These are phyloP conservation scores for Amaranthus cruentus DNA, from an alignment of 148 eudicot species.

Conservation along the genomic window DNA sequence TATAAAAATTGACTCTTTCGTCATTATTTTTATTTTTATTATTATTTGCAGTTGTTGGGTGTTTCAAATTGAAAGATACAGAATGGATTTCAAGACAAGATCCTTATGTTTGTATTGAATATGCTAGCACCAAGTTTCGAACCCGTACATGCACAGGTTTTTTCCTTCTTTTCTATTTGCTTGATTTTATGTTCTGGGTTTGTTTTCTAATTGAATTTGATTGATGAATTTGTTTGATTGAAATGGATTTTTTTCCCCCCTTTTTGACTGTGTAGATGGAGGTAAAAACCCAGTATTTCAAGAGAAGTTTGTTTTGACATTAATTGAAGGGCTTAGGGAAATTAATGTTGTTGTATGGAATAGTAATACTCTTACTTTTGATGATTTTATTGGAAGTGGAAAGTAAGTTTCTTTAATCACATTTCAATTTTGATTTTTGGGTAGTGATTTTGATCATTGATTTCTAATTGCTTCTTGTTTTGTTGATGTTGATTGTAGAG, in stretches of 20 bases:
- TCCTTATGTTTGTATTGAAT: slow-evolving; percentile 81
- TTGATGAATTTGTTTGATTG: background rate
- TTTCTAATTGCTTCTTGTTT: slow-evolving; percentile 9
- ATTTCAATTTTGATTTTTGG: background rate
- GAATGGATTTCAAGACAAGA: slow-evolving; percentile 89
- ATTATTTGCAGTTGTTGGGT: slow-evolving; percentile 51
- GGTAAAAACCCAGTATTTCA: slow-evolving; percentile 87
- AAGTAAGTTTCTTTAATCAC: slow-evolving; percentile 40
- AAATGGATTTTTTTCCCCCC: slow-evolving; percentile 3
- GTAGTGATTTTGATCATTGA: slow-evolving; percentile 6
- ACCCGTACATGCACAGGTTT: slow-evolving; percentile 82
- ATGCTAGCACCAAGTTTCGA: slow-evolving; percentile 58
- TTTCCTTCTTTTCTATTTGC: slow-evolving; percentile 4
- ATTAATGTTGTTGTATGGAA: slow-evolving; percentile 68
- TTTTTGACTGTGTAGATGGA: slow-evolving; percentile 51
- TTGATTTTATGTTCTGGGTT: slow-evolving; percentile 10
- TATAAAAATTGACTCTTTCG: background rate
- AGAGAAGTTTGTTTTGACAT: slow-evolving; percentile 70
- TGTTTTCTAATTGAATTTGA: slow-evolving; percentile 10
- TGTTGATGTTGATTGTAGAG: slow-evolving; percentile 30
- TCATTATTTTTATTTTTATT: background rate
- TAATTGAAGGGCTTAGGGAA: slow-evolving; percentile 81
- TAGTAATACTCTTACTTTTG: slow-evolving; percentile 69
- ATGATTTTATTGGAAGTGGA: slow-evolving; percentile 92
- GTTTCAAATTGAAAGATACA: slow-evolving; percentile 73